Conservation (phyloP, 257 asterid genomes). For the Orobanche coerulescens region DNA sequence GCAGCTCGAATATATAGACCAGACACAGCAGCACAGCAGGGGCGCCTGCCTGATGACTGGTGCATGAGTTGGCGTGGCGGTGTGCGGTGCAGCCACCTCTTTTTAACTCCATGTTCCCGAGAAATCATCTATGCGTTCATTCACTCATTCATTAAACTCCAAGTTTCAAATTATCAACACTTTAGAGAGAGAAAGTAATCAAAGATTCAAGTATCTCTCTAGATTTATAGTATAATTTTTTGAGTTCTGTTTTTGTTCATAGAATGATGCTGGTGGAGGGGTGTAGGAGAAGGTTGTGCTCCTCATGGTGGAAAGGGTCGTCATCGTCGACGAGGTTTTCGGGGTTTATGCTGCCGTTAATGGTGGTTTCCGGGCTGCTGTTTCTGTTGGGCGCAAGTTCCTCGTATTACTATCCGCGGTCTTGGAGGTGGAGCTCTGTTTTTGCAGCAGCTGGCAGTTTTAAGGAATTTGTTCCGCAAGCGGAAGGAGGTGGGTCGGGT, state of each 20-base stretch:
- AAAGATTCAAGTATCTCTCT: conserved; percentile 6
- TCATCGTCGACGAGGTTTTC: conserved; percentile 37
- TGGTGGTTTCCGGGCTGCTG: conserved; percentile 32
- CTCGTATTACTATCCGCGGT: conserved; percentile 33
- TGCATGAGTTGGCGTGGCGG: conserved; percentile 28
- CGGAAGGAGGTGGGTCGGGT: conserved; percentile 24
- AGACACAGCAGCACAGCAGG: background rate
- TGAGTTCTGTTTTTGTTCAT: background rate
- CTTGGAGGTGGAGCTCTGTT: conserved; percentile 27
- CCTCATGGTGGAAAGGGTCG: conserved; percentile 36
- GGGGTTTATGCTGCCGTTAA: conserved; percentile 41
- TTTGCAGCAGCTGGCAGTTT: conserved; percentile 10
- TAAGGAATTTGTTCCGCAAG: conserved; percentile 8
- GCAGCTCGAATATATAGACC: conserved; percentile 38
- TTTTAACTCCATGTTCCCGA: conserved; percentile 10
- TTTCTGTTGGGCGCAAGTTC: conserved; percentile 26
- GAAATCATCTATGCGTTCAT: background rate
- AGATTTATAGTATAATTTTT: background rate
- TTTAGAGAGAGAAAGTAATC: background rate
- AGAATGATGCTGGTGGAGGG: conserved; percentile 18
- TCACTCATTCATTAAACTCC: background rate
- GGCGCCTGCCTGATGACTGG: conserved; percentile 99
- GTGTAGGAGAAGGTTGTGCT: conserved; percentile 23
- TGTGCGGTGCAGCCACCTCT: conserved; percentile 52
- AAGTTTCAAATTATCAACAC: background rate